These are phyloP conservation scores for Dacryopinax spathularia DNA, from an alignment of 768 basidiomycete species.

Conservation along the genomic window DNA sequence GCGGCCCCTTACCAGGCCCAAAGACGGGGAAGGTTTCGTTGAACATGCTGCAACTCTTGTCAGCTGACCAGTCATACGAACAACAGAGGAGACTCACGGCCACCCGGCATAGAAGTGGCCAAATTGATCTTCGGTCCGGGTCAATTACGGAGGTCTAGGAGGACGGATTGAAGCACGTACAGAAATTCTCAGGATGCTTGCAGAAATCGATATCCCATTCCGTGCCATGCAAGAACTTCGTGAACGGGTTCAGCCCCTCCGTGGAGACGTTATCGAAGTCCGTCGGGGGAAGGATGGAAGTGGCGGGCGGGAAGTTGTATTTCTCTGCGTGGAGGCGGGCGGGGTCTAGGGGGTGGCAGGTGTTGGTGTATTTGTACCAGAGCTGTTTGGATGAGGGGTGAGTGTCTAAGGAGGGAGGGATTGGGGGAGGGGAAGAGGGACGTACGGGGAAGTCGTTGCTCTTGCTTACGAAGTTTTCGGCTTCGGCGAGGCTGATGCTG, in stretches of 20 bases:
- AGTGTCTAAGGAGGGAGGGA: no score
- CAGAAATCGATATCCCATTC: constrained; percentile 1
- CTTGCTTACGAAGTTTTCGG: neutral
- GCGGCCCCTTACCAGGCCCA: neutral
- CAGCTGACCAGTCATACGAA: neutral
- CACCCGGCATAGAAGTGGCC: constrained; percentile 2
- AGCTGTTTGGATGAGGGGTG: neutral
- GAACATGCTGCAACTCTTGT: neutral
- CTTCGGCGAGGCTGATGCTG: constrained; percentile 18
- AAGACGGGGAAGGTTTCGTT: constrained; percentile 5
- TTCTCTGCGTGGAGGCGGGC: neutral
- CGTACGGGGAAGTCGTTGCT: constrained; percentile 1
- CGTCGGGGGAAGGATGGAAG: neutral
- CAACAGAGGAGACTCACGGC: neutral
- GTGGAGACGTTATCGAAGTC: neutral
- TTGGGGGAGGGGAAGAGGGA: neutral
- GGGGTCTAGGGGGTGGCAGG: neutral
- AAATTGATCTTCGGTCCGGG: neutral
- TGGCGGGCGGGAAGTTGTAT: neutral
- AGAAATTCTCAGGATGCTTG: neutral
- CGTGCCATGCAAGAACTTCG: neutral
- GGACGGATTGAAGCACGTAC: neutral
- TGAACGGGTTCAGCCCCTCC: neutral
- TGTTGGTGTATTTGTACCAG: constrained; percentile 7
- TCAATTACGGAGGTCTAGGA: neutral